These are phyloP conservation scores for Tulasnella sp. DNA, from an alignment of 768 basidiomycete species.

Conservation along the genomic window DNA sequence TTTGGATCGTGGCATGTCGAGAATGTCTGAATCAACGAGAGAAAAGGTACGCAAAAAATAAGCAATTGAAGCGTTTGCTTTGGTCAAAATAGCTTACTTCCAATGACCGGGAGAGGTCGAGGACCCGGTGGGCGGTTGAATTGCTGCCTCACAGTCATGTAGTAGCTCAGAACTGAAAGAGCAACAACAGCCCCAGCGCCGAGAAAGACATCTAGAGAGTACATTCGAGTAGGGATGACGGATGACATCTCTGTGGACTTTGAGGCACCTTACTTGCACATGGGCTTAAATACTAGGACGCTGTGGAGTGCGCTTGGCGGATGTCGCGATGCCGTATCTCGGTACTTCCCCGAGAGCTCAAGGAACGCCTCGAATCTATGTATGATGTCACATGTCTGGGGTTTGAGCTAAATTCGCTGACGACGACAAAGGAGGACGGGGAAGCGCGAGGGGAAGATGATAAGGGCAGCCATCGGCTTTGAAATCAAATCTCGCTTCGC, in stretches of 20 bases:
- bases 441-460: background rate
- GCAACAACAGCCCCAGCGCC: background rate
- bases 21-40: background rate
- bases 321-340: background rate
- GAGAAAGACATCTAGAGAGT: background rate
- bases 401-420: background rate
- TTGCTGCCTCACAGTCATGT: background rate
- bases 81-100: background rate
- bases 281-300: too few species aligned
- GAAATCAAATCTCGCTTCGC: background rate
- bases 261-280: too few species aligned
- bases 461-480: background rate
- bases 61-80: background rate
- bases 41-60: background rate
- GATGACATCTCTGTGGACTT: background rate
- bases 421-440: background rate
- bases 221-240: background rate
- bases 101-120: background rate
- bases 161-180: background rate
- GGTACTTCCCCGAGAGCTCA: background rate
- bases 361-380: background rate
- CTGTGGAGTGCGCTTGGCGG: too few species aligned
- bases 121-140: background rate
- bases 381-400: background rate
- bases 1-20: slow-evolving; percentile 33